Evolutionary conservation across 768 basidiomycete genomes (phyloP), one percentile per base, ranked within the genome.

Genomic region (Cubamyces lactineus): DNA sequence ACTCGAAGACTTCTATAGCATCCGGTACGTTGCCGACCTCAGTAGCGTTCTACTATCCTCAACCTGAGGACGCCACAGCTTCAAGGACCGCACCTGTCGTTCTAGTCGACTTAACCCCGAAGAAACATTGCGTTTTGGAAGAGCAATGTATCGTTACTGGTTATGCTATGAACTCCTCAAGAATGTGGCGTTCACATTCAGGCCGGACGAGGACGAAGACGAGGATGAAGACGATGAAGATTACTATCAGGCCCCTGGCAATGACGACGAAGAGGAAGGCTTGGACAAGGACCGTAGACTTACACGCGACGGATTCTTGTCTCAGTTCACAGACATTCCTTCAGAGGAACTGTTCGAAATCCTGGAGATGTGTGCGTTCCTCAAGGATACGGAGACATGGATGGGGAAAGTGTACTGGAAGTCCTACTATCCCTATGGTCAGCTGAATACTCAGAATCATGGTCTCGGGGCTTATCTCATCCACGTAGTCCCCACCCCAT

Each of bases 1-100:
- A 3, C 59, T 81, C 38, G 79, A 79, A 67, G 73, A 74, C 47
- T 61, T 79, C 1, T 81, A 76, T 62, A 81, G 80, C 53, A 66
- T 71, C 53, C 75, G 75, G 80, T 75, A 68, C 46, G 72, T 39
- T 28, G 47, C 6, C 28, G 2, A 5, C 15, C 23, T 47, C 23
- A 9, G 26, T 1, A 2, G 5, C 40, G 13, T 54, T 11, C 53
- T 26, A 24, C 2, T 43, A 4, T 53, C 30, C 26, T 23, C 12
- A 13, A 7, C 21, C 15, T 19, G 30, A 5, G 17, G 13, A n/a
- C 23, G n/a, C 23, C 17, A 41, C 28, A 79, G 79, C 45, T 63
- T 76, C 64, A 77, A 80, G 62, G 75, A 79, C 50, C 76, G 75
- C 23, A 68, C 67, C 6, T 76, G 69, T 19, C 53, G 45, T 8